Conservation (phyloP, 2,329 filamentous ascomycete species). For the Colletotrichum paranaense region DNA sequence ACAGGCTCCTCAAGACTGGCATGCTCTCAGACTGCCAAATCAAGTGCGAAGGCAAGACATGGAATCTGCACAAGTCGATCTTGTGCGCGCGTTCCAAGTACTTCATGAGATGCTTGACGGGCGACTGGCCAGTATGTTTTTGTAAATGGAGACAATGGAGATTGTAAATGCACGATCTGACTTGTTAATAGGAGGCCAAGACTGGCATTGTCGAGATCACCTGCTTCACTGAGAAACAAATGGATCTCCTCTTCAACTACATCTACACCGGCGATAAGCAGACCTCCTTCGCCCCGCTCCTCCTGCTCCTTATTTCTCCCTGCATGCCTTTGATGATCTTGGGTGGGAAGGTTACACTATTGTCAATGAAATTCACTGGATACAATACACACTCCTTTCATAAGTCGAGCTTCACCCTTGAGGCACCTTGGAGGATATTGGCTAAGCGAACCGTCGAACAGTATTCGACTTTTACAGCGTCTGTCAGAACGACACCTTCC, state of each 20-base stretch:
- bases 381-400: too few species aligned
- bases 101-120: neutral
- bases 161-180: neutral
- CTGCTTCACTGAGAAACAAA: neutral
- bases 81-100: neutral
- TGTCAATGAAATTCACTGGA: too few species aligned
- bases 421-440: neutral
- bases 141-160: neutral
- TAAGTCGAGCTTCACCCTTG: too few species aligned
- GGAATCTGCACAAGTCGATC: neutral
- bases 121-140: neutral
- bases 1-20: neutral
- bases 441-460: neutral
- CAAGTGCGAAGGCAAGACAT: neutral
- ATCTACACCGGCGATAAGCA: neutral
- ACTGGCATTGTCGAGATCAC: neutral
- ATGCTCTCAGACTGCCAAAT: neutral
- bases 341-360: too few species aligned
- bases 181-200: neutral
- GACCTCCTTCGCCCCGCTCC: neutral
- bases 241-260: neutral
- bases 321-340: too few species aligned
- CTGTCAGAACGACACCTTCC: neutral
- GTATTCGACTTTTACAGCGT: neutral
- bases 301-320: neutral